Percentiles rank a stretch among this genome's conserved stretches.
phyloP scores from a whole-genome alignment of 2,329 filamentous ascomycete species.

The Ophiostoma triangulosporum region DNA sequence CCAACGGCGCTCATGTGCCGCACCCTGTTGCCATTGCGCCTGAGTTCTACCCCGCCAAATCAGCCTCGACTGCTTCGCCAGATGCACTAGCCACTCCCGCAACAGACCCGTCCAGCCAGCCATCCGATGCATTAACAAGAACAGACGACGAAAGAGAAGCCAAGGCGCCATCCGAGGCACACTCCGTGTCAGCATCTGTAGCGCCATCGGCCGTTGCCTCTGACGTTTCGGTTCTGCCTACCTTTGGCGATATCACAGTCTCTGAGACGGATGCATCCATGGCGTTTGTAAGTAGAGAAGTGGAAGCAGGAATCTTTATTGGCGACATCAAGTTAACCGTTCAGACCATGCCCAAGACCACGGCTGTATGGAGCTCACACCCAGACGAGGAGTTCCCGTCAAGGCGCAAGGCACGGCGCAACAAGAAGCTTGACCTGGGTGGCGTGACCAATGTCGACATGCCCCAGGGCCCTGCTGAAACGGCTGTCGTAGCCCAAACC shows the following conservation, averaged over 20 bases:
- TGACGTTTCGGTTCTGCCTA: background rate
- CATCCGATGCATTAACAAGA: background rate
- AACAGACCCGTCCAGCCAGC: background rate
- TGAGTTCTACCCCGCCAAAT: background rate
- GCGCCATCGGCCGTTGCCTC: background rate
- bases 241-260: background rate
- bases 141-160: background rate
- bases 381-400: constrained; percentile 38
- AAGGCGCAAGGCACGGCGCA: constrained; percentile 27
- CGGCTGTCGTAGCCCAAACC: background rate
- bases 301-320: background rate
- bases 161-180: background rate
- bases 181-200: background rate
- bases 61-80: background rate
- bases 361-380: constrained; percentile 22
- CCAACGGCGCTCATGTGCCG: background rate
- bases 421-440: constrained; percentile 26
- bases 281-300: background rate
- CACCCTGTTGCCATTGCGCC: background rate
- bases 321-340: background rate
- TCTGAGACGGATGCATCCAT: background rate
- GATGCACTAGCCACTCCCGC: background rate
- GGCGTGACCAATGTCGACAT: constrained; percentile 28
- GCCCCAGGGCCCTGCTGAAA: background rate
- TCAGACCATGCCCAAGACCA: background rate